Evolutionary conservation across 1,284 basidiomycete species (phyloP), one percentile per base, ranked within the genome.

Genomic region (Rhodotorula sp.): DNA sequence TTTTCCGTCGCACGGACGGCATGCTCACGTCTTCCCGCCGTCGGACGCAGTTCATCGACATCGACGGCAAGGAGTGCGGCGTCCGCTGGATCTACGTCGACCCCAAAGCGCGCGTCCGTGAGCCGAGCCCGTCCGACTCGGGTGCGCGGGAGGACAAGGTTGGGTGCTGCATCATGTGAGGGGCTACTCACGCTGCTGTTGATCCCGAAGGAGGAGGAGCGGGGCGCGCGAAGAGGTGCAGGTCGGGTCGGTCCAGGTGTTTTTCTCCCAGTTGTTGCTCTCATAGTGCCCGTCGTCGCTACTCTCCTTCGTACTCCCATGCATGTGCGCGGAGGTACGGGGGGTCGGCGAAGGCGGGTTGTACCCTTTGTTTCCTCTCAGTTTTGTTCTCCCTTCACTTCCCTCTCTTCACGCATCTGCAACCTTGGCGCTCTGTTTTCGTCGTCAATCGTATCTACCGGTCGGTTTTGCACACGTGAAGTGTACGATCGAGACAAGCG

Each of bases 71-170:
- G 27, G 63, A 58, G n/a, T 66, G 67, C 41, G 72, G 74, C 2
- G 32, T 61, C 2, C 67, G 74, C 3, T 76, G 74, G 74, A 67
- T 76, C 41, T 69, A 74, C 58, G 66, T 76, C 41, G 74, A 76
- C 61, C 74, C 74, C 32, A 63, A 66, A 19, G 69, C 48, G 15
- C 12, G 51, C 27, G 50, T 13, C 7, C 50, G 44, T 19, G 44
- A 44, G 44, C 15, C 7, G 9, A 44, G 27, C 27, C 15, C 50
- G n/a, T 19, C 19, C 27, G 57, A 53, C 12, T 44, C 44, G 44
- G 34, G 48, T 17, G 41, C 2, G 1, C 21, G 39, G 3, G 48
- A 44, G 8, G 27, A 36, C 22, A 41, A 51, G 6, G 37, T 12
- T 2, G 61, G 54, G 6, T 67, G 66, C 55, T 67, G 55, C 48